These are phyloP conservation scores for Leccinum arenicola DNA, from an alignment of 768 basidiomycete species.

Conservation along the genomic window DNA sequence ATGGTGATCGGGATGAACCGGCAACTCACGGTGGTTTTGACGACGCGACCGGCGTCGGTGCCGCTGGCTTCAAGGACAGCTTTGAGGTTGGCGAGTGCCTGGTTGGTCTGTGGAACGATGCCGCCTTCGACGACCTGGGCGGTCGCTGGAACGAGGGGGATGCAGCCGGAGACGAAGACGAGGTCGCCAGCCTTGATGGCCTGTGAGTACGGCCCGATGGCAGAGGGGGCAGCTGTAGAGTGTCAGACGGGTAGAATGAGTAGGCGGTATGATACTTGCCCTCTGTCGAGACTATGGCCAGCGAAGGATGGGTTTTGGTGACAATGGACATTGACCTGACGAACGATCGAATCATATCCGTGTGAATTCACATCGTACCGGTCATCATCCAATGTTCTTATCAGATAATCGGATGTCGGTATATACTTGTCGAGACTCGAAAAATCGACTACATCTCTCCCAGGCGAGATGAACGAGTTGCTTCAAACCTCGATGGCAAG, in stretches of 20 bases:
- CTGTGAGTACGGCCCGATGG: slow-evolving; percentile 87
- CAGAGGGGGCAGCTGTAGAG: slow-evolving; percentile 63
- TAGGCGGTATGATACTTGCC: slow-evolving; percentile 10
- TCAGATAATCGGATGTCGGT: no score
- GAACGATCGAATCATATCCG: not conserved
- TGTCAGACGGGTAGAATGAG: not conserved
- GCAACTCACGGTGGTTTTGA: slow-evolving; percentile 84
- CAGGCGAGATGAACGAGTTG: no score
- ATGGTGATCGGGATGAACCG: not conserved
- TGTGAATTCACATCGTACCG: not conserved
- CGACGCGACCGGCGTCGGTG: slow-evolving; percentile 73
- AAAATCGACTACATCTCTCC: no score
- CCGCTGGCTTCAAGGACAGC: slow-evolving; percentile 82
- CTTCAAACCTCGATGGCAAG: no score
- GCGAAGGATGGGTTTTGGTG: slow-evolving; percentile 33
- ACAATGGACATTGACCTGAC: slow-evolving; percentile 24
- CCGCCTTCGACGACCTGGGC: slow-evolving; percentile 38
- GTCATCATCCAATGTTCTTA: no score
- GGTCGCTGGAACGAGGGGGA: slow-evolving; percentile 76
- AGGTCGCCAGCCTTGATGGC: slow-evolving; percentile 81
- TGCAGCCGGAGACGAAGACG: slow-evolving; percentile 87
- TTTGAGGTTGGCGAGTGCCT: slow-evolving; percentile 83
- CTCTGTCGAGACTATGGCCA: slow-evolving; percentile 35
- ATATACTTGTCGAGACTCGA: no score
- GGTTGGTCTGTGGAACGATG: slow-evolving; percentile 52